These are phyloP conservation scores for Penicillium digitatum DNA, from an alignment of 2,329 filamentous ascomycete genomes.

Conservation along the genomic window DNA sequence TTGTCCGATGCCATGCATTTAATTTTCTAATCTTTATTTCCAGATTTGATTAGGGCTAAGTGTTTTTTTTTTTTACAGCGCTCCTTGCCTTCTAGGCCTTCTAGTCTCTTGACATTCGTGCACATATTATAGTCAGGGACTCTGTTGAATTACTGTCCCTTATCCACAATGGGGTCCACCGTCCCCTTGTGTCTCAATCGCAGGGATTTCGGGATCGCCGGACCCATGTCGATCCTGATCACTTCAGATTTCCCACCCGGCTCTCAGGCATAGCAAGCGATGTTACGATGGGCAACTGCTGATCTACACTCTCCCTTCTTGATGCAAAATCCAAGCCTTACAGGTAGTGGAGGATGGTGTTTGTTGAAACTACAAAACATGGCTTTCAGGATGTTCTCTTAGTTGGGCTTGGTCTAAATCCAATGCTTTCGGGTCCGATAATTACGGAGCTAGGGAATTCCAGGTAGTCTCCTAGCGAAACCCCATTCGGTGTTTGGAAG, in stretches of 20 bases:
- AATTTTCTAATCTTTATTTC: neutral
- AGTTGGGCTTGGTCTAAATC: neutral
- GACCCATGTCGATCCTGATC: neutral
- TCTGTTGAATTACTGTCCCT: neutral
- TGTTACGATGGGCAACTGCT: slow-evolving; percentile 6
- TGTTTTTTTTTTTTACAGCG: too few species aligned
- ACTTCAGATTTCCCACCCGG: neutral
- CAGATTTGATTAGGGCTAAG: too few species aligned
- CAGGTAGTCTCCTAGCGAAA: neutral
- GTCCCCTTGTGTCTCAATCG: neutral
- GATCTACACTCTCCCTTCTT: slow-evolving; percentile 1
- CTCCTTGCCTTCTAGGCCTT: too few species aligned
- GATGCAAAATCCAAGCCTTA: neutral
- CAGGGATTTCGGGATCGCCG: neutral
- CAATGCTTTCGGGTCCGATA: neutral
- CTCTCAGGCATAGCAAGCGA: neutral
- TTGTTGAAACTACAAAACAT: neutral
- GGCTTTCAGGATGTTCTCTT: neutral
- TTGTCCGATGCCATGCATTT: neutral
- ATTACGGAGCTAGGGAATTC: neutral
- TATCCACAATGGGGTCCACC: neutral
- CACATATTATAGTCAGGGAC: neutral
- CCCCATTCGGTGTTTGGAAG: neutral
- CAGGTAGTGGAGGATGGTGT: neutral
- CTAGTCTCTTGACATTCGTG: neutral